These are phyloP conservation scores for Fraxinus paxiana DNA, from an alignment of 305 asterid genomes.

Conservation along the genomic window DNA sequence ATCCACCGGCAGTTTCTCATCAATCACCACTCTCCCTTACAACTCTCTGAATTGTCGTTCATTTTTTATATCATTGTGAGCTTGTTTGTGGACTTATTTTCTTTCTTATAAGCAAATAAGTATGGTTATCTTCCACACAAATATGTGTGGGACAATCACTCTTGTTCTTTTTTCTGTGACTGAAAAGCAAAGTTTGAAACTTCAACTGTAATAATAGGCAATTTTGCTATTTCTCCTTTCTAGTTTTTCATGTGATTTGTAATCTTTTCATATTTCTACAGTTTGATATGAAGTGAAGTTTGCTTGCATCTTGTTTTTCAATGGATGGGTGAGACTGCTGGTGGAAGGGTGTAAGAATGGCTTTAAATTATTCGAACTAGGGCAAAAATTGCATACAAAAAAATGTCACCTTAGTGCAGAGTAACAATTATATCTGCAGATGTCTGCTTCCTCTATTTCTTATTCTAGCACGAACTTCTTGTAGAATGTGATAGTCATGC, in stretches of 20 bases:
- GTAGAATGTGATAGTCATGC: slow-evolving; percentile 13
- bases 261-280: not conserved
- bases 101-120: not conserved
- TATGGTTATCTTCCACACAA: not conserved
- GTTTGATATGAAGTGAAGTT: not conserved
- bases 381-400: not conserved
- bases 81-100: not conserved
- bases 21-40: not conserved
- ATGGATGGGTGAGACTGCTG: not conserved
- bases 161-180: not conserved
- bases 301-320: slow-evolving; percentile 6
- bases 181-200: not conserved
- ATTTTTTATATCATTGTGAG: not conserved
- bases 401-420: not conserved
- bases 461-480: not conserved
- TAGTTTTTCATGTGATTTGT: not conserved
- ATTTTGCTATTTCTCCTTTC: not conserved
- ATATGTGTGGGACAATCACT: not conserved
- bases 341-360: not conserved
- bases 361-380: not conserved
- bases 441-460: not conserved
- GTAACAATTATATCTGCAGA: not conserved
- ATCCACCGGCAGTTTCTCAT: not conserved
- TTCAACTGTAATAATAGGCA: not conserved
- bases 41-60: not conserved